A percentile compares a stretch with the other conserved stretches of the same genome.
These are phyloP conservation scores for Coprinellus micaceus DNA, from an alignment of 768 basidiomycete species.

Conservation along the genomic window DNA sequence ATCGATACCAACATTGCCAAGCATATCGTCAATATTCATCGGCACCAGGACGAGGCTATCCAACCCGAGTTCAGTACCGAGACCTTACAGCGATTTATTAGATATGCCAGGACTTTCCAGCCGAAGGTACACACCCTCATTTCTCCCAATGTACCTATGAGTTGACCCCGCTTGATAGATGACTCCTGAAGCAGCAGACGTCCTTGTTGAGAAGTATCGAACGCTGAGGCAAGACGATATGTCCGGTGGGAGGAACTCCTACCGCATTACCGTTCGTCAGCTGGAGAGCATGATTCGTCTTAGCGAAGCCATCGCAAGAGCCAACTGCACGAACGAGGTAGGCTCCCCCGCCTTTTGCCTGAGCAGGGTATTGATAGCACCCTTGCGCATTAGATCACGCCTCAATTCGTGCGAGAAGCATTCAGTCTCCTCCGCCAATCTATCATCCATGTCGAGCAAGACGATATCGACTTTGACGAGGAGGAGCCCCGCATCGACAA, in stretches of 20 bases:
- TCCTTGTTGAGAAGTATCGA: conserved; percentile 94
- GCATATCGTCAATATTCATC: conserved; percentile 97
- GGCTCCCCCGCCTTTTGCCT: conserved; percentile 14
- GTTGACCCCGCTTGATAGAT: conserved; percentile 47
- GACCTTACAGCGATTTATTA: conserved; percentile 92
- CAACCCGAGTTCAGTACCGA: conserved; percentile 97
- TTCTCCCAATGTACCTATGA: not conserved
- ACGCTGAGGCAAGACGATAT: conserved; percentile 90
- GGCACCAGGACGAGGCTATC: conserved; percentile 92
- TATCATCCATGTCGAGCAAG: conserved; percentile 98
- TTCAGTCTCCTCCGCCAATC: conserved; percentile 92
- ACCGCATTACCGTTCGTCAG: conserved; percentile 96
- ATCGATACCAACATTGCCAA: conserved; percentile 90
- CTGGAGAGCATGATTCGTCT: conserved; percentile 98
- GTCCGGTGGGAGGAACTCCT: conserved; percentile 87
- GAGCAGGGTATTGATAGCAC: no score
- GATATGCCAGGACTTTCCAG: conserved; percentile 95
- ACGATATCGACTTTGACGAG: conserved; percentile 96
- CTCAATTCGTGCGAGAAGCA: conserved; percentile 93
- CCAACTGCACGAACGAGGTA: conserved; percentile 93
- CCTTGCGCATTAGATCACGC: conserved; percentile 65
- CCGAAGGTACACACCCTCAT: conserved; percentile 66
- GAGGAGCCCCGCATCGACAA: conserved; percentile 66
- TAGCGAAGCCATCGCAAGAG: conserved; percentile 94
- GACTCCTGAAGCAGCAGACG: conserved; percentile 86